Evolutionary conservation across 2,329 filamentous ascomycete genomes (phyloP), one percentile per base, ranked within the genome.

Genomic region (Setomelanomma holmii): DNA sequence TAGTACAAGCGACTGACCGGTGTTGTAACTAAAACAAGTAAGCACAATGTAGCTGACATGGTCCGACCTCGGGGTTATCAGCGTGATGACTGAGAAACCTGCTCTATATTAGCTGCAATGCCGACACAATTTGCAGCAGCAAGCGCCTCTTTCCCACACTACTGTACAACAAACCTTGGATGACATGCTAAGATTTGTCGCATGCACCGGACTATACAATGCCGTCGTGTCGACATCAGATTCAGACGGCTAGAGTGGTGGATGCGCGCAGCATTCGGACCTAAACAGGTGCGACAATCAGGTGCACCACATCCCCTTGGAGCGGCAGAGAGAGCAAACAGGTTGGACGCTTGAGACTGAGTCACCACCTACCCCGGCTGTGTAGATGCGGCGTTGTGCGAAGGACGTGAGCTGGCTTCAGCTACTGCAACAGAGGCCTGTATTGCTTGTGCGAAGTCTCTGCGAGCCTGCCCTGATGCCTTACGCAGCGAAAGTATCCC

Each of bases 1-100:
- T n/a, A n/a, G n/a, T n/a, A 60, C 58, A 62, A 53, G 57, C 53
- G 47, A 51, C 56, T 53, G 51, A 51, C 49, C 58, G 64, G 60
- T 58, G 51, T 47, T 66, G 60, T 66, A 64, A 62, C 63, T 59
- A 45, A 22, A 64, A 58, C 39, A 34, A 51, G 66, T 60, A 67
- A 64, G 63, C 61, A 60, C 53, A 49, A 56, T 58, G 59, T 59
- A 53, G 43, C 43, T 40, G 40, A 53, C 39, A 40, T 56, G 58
- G 61, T 49, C 63, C 61, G 57, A 61, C 55, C 58, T 66, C 63
- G 63, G 64, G 38, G 5, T 33, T 8, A 19, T 40, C 36, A 40
- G 36, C 22, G 44, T 40, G 22, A 21, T 58, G 48, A 49, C 53
- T 49, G 62, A 53, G 45, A 53, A 60, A 56, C 53, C 48, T 55